Evolutionary conservation across 2,329 filamentous ascomycete genomes (phyloP), one percentile per base, ranked within the genome.

Genomic region (Colletotrichum tropicicola): DNA sequence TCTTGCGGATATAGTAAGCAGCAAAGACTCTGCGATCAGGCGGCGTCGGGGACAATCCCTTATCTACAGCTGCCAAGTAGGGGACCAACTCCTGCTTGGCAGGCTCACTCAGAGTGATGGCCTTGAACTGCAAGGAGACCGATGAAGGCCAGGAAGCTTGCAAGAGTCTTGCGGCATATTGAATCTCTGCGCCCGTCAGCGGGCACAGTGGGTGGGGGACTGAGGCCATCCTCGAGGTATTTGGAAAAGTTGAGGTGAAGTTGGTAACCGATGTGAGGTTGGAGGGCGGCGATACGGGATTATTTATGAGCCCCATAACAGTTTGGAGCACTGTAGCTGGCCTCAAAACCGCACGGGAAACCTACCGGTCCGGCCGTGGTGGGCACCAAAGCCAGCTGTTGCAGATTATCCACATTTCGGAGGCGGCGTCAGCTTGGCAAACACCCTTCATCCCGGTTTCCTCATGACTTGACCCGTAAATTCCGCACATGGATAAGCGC

Each of bases 121-220:
- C 79, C 73, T 90, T 91, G 81, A 89, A 91, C 54, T 89, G 85
- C 44, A 90, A 73, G 28, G 85, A 79, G 3, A 83, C 85, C 23
- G 81, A 79, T 12, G 78, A 75, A 0, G 87, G 88, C 85, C 88
- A 90, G 59, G 82, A 78, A 48, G 75, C 73, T 61, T 77, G 82
- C 66, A 91, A 78, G 30, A 89, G 75, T 2, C 74, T 69, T 6
- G 84, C 79, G 27, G 82, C 82, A 45, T 80, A 76, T 13, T 78
- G 78, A 67, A 91, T 89, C 73, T 91, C 89, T 21, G 76, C 71
- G n/a, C 80, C 80, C 27, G 81, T 84, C 43, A 91, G 78, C 32
- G 88, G 88, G 6, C 86, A 85, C 55, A 91, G 81, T 10, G 89
- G 88, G 69, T 91, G 88, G 27, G 61, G 56, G 6, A 53, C 43